Evolutionary conservation across 2,329 filamentous ascomycete genomes (phyloP), one percentile per base, ranked within the genome.

Genomic region (Endocalyx cinctus): DNA sequence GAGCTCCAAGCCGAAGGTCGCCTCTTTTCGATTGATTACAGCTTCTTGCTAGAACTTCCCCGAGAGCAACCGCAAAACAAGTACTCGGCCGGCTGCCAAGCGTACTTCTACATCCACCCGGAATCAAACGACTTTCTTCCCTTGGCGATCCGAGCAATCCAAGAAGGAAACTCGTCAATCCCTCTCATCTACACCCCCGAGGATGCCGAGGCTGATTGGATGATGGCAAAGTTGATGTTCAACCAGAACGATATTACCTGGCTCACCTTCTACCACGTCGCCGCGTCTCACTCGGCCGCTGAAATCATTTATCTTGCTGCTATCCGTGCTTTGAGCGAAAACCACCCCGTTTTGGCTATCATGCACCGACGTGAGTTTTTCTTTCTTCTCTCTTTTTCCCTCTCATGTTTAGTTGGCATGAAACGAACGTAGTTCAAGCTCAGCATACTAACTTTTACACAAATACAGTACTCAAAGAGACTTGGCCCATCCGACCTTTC

Each of bases 211-310:
- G 57, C 60, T n/a, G 68, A 74, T 47, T 73, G 69, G 69, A 47
- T 69, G 5, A 47, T 73, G 5, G 70, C 69, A 5, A 72, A 73
- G 52, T 63, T 70, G 27, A 57, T 67, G 43, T 69, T 67, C 45
- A 69, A 70, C 31, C 48, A 55, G 17, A 70, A 72, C 31, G 66
- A 72, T 41, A 54, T 70, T 22, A 70, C 63, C 50, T 58, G 64
- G 37, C 52, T 54, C 1, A 63, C 69, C 33, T 63, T 59, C 50
- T 57, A 60, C 35, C 67, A 72, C 40, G 50, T 72, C 2, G 59
- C 60, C 2, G 50, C 50, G n/a, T 63, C 61, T 0, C 69, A 72
- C 39, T 59, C 55, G 12, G 59, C 67, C 10, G 47, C 57, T 4
- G 66, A 73, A 41, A 59, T 62, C 32, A 58, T 60, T 1, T 64